Base-by-base conservation (phyloP, 495 filamentous ascomycete species). In the Tuber magnatum region DNA sequence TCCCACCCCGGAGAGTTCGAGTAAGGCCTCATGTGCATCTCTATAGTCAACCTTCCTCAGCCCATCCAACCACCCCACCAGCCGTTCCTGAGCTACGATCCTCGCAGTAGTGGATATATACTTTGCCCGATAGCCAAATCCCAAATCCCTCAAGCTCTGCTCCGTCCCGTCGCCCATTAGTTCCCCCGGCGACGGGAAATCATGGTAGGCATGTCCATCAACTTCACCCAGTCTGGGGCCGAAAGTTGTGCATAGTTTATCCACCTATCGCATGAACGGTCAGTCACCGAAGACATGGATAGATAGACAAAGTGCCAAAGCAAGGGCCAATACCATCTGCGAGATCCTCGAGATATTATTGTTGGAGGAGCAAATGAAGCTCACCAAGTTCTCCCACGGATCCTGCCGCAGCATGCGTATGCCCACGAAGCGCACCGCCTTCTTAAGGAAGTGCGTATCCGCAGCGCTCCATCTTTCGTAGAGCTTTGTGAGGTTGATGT, bases 301-400 rank as follows among this genome's bases (percentile, higher is more conserved):
- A 35, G n/a, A 24, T 32, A 61, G 8, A 46, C 38, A 35, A 65
- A 35, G 48, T 20, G 5, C 24, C 40, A 38, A 38, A 32, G 43
- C 74, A 40, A 40, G 22, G 40, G 61, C 43, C 68, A 74, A 70
- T 83, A 89, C 92, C 95, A 99, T 98, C 82, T 94, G 92, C 20
- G 91, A 93, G 80, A 99, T 99, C 40, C 95, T 90, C 7, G 89
- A 86, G 74, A 99, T 99, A 82, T 99, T 97, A 84, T 99, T 99
- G 84, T 99, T 99, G 84, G 93, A 96, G 83, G 94, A 97, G 87
- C 95, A 98, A 74, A 99, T 97, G 83, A 99, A 99, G 43, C 90
- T 90, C 22, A 99, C 86, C 5, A 99, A 85, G 8, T 96, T 90
- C 84, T 99, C 95, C 96, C 95, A 99, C 14, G 95, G 89, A 85